Conservation (phyloP, 2,329 filamentous ascomycete genomes). For the Pseudonectria buxi region DNA sequence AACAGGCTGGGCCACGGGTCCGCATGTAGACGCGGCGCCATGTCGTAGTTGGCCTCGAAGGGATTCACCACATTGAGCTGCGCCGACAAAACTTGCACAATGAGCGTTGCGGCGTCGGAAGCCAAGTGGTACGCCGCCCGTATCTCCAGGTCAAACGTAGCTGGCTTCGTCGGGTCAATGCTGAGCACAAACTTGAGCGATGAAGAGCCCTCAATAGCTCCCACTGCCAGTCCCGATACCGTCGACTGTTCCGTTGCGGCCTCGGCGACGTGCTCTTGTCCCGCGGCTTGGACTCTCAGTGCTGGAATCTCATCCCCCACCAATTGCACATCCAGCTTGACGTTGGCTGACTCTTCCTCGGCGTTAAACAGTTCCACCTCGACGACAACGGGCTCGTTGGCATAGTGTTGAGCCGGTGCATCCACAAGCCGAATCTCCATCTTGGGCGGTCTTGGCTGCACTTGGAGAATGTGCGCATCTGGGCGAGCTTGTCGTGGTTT, state of each 20-base stretch:
- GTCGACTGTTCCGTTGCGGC: slow-evolving; percentile 35
- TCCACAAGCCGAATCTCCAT: slow-evolving; percentile 66
- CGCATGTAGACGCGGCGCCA: slow-evolving; percentile 69
- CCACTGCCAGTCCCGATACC: slow-evolving; percentile 36
- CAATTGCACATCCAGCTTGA: slow-evolving; percentile 62
- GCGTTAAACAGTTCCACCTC: slow-evolving; percentile 68
- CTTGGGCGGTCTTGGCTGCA: slow-evolving; percentile 87
- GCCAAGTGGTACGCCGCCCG: slow-evolving; percentile 71
- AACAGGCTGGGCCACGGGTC: slow-evolving; percentile 88
- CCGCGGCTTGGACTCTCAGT: slow-evolving; percentile 35
- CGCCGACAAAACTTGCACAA: slow-evolving; percentile 64
- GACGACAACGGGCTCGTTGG: slow-evolving; percentile 68
- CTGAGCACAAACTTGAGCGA: slow-evolving; percentile 39
- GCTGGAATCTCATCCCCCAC: slow-evolving; percentile 50
- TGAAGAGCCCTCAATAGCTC: slow-evolving; percentile 40
- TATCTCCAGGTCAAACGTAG: slow-evolving; percentile 61
- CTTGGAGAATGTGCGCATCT: slow-evolving; percentile 53
- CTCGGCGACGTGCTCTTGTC: slow-evolving; percentile 27
- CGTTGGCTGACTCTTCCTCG: slow-evolving; percentile 71
- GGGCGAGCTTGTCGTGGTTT: slow-evolving; percentile 42
- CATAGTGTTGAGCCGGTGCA: slow-evolving; percentile 69
- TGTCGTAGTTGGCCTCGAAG: slow-evolving; percentile 88
- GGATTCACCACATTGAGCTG: slow-evolving; percentile 70
- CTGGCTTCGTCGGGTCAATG: slow-evolving; percentile 45
- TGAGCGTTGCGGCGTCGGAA: slow-evolving; percentile 72